phyloP scores from a whole-genome alignment of 2,329 filamentous ascomycete species.

The Pyrenophora teres region DNA sequence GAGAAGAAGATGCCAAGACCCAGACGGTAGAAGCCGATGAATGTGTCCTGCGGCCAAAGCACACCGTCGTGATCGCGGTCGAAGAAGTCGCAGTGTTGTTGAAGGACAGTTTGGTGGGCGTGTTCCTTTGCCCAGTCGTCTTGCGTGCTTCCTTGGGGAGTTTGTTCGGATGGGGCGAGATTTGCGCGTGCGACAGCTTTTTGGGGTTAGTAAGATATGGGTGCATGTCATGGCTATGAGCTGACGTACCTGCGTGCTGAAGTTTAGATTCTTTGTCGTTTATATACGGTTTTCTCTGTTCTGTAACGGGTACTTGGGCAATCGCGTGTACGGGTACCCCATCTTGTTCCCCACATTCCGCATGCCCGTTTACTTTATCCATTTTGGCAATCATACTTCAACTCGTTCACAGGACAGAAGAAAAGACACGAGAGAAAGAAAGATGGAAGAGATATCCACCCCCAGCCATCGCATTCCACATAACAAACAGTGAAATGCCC shows the following conservation, averaged over 20 bases:
- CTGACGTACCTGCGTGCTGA: conserved; percentile 17
- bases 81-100: conserved; percentile 60
- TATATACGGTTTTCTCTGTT: conserved; percentile 17
- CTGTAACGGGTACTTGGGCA: conserved; percentile 15
- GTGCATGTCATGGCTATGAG: too few relatives aligned
- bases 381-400: conserved; percentile 8
- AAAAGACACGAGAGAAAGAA: background rate
- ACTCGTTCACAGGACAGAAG: background rate
- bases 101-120: conserved; percentile 52
- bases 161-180: conserved; percentile 47
- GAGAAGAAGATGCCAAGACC: conserved; percentile 54
- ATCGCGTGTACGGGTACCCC: conserved; percentile 10
- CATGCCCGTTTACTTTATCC: background rate
- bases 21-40: conserved; percentile 51
- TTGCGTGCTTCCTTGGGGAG: conserved; percentile 51
- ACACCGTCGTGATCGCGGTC: conserved; percentile 58
- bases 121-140: conserved; percentile 47
- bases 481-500: too few relatives aligned
- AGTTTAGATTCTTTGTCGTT: conserved; percentile 12
- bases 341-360: background rate
- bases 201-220: background rate
- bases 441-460: background rate
- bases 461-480: background rate
- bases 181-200: conserved; percentile 51
- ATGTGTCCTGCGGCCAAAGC: conserved; percentile 61